These are phyloP conservation scores for Pseudopyrenochaeta lycopersici DNA, from an alignment of 2,329 filamentous ascomycete genomes.

Conservation along the genomic window DNA sequence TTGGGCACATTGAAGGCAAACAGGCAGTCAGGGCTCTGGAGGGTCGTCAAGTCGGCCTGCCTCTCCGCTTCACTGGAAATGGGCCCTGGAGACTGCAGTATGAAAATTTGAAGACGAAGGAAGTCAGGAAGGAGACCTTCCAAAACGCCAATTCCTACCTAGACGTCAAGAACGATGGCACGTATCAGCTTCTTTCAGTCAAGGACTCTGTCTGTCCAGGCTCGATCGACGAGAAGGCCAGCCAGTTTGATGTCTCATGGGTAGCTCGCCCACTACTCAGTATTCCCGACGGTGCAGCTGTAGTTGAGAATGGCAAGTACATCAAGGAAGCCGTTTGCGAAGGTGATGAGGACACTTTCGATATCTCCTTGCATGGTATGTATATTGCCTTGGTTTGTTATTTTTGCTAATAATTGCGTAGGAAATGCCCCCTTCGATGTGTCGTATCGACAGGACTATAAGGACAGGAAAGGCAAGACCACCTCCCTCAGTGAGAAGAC, in stretches of 20 bases:
- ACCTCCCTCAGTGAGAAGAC: conserved; percentile 68
- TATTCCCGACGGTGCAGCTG: conserved; percentile 70
- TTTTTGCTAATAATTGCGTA: conserved; percentile 47
- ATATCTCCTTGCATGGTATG: conserved; percentile 79
- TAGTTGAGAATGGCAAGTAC: conserved; percentile 63
- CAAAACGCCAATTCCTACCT: conserved; percentile 73
- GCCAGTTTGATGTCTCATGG: conserved; percentile 83
- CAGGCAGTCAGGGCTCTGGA: conserved; percentile 79
- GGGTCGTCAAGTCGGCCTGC: conserved; percentile 75
- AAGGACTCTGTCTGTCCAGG: conserved; percentile 84
- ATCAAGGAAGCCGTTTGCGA: conserved; percentile 88
- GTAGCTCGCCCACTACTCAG: conserved; percentile 79
- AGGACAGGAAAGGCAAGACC: conserved; percentile 70
- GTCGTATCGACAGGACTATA: conserved; percentile 81
- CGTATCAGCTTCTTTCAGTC: conserved; percentile 82
- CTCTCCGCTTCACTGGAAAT: conserved; percentile 84
- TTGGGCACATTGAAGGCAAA: conserved; percentile 85
- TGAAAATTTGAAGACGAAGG: conserved; percentile 68
- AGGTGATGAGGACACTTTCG: conserved; percentile 89
- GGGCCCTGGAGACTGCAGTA: conserved; percentile 85
- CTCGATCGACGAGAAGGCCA: conserved; percentile 75
- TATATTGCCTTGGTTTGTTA: conserved; percentile 2
- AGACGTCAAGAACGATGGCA: conserved; percentile 71
- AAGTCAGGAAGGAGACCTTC: conserved; percentile 57
- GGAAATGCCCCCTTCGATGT: conserved; percentile 83